A percentile compares a stretch with the other conserved stretches of the same genome.
Evolutionary conservation across 2,329 filamentous ascomycete species (phyloP).

Genomic region (Fusarium gaditjirri): DNA sequence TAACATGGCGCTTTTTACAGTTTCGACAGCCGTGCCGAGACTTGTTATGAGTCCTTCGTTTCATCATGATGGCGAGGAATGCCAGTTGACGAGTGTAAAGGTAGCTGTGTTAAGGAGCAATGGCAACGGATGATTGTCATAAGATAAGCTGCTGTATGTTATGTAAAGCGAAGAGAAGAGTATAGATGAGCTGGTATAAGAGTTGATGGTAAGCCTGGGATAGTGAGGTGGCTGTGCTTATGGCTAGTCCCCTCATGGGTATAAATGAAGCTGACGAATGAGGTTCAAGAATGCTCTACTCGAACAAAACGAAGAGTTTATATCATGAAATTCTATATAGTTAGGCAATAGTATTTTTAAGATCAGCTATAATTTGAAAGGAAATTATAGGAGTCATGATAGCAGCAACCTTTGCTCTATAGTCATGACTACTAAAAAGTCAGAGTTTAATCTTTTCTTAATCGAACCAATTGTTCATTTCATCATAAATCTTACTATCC

Average conservation of each 20-base stretch:
- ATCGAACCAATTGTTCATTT: neutral
- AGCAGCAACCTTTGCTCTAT: too few relatives aligned
- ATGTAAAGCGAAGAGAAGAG: too few relatives aligned
- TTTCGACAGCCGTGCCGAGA: slow-evolving; percentile 42
- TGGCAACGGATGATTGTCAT: accelerated
- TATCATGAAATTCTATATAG: neutral
- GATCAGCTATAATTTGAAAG: too few relatives aligned
- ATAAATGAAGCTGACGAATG: slow-evolving; percentile 10
- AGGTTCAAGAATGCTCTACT: neutral
- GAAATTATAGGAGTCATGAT: too few relatives aligned
- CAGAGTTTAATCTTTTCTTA: neutral
- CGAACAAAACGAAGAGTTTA: neutral
- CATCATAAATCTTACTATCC: neutral
- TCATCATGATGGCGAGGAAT: slow-evolving; percentile 22
- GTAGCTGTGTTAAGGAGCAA: neutral
- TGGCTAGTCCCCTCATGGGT: neutral
- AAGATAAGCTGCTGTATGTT: too few relatives aligned
- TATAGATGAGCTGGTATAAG: neutral
- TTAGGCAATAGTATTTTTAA: neutral
- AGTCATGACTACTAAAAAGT: too few relatives aligned
- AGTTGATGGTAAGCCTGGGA: neutral
- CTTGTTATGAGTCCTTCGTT: slow-evolving; percentile 40
- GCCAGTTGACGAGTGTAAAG: accelerated
- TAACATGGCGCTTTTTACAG: slow-evolving; percentile 42
- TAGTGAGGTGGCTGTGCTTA: slow-evolving; percentile 37